A percentile compares a stretch with the other conserved stretches of the same genome.
phyloP scores from a whole-genome alignment of 768 basidiomycete genomes.

The Boletus tomentosulus region DNA sequence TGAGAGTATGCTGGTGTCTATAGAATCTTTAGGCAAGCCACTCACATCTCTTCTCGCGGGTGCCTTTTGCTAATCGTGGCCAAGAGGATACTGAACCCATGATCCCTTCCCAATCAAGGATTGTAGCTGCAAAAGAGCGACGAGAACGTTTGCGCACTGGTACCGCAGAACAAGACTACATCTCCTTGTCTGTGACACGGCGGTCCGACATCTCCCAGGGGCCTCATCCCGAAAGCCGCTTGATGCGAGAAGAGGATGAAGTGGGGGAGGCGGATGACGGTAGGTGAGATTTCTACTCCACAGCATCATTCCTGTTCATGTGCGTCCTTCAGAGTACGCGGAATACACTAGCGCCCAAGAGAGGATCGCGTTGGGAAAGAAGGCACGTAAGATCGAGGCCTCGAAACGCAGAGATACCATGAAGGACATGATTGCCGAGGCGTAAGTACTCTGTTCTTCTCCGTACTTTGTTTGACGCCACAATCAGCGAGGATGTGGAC shows the following conservation, averaged over 20 bases:
- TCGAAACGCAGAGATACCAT: constrained; percentile 63
- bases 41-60: background rate
- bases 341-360: constrained; percentile 88
- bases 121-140: constrained; percentile 70
- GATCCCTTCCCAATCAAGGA: constrained; percentile 70
- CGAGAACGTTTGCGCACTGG: constrained; percentile 62
- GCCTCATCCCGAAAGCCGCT: constrained; percentile 80
- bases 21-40: constrained; percentile 31
- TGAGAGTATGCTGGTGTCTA: constrained; percentile 34
- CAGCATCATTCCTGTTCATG: constrained; percentile 5
- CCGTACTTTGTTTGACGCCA: background rate
- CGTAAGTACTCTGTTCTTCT: constrained; percentile 42
- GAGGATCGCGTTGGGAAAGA: constrained; percentile 81
- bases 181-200: constrained; percentile 68
- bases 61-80: constrained; percentile 2
- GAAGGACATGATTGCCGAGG: constrained; percentile 79
- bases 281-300: constrained; percentile 30
- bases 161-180: constrained; percentile 61
- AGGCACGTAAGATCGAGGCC: constrained; percentile 69
- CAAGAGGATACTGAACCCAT: constrained; percentile 38
- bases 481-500: constrained; percentile 66
- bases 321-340: constrained; percentile 57
- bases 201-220: constrained; percentile 53
- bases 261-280: constrained; percentile 87
- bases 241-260: constrained; percentile 84